Evolutionary conservation across 2,329 filamentous ascomycete genomes (phyloP).

Genomic region (Fusarium hainanense): DNA sequence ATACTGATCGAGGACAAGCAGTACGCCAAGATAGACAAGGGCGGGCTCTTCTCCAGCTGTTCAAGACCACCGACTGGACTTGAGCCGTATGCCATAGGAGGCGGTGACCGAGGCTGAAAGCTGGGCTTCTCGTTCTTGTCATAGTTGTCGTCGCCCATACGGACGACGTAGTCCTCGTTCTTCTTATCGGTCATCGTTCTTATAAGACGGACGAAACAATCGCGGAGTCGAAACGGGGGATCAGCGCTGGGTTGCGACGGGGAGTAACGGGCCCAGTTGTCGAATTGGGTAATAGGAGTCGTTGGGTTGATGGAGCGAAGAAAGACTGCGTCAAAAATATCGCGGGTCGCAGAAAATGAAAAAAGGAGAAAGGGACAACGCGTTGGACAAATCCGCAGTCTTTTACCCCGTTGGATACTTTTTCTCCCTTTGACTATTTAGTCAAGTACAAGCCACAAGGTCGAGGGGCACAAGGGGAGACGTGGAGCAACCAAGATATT

Average conservation of each 20-base stretch:
- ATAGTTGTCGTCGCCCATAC: slow-evolving; percentile 70
- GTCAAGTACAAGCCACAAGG: slow-evolving; percentile 26
- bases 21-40: slow-evolving; percentile 86
- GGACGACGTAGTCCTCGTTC: slow-evolving; percentile 82
- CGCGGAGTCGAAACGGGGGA: slow-evolving; percentile 16
- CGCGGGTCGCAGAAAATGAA: background rate
- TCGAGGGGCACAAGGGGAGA: slow-evolving; percentile 41
- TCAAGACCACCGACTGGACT: slow-evolving; percentile 21
- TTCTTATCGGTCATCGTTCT: slow-evolving; percentile 84
- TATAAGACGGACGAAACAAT: slow-evolving; percentile 45
- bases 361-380: slow-evolving; percentile 6
- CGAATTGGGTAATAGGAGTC: slow-evolving; percentile 15
- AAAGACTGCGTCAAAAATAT: background rate
- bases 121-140: slow-evolving; percentile 64
- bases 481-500: slow-evolving; percentile 30
- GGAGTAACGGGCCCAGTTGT: slow-evolving; percentile 17
- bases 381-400: background rate
- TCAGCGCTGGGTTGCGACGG: slow-evolving; percentile 30
- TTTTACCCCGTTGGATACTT: slow-evolving; percentile 24
- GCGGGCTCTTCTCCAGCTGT: slow-evolving; percentile 77
- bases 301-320: slow-evolving; percentile 5
- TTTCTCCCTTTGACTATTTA: slow-evolving; percentile 34
- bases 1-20: slow-evolving; percentile 97
- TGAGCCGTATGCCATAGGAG: slow-evolving; percentile 34
- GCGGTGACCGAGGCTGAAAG: slow-evolving; percentile 55